phyloP scores from a whole-genome alignment of 208 protist species.

The Acanthamoeba lenticulata region DNA sequence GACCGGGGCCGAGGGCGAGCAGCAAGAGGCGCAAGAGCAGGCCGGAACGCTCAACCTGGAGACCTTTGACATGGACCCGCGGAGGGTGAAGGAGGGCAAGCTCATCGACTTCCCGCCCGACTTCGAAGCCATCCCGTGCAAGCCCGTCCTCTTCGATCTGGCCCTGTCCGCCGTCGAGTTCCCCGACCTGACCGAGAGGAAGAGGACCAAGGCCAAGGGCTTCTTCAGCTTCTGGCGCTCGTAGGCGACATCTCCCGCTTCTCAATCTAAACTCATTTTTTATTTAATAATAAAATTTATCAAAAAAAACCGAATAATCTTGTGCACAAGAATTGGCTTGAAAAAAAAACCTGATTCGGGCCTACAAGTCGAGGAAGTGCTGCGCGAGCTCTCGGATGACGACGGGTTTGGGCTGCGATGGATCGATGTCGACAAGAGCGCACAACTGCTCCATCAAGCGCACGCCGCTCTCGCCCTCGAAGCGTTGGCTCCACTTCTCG shows the following conservation, averaged over 20 bases:
- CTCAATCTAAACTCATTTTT: no score
- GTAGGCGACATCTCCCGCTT: neutral
- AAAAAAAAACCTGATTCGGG: neutral
- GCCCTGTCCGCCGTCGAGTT: slow-evolving; percentile 28
- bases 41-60: neutral
- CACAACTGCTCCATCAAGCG: slow-evolving; percentile 19
- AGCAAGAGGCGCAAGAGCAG: neutral
- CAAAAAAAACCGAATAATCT: neutral
- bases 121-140: slow-evolving; percentile 67
- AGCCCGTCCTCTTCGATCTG: slow-evolving; percentile 72
- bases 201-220: slow-evolving; percentile 58
- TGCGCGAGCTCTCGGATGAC: neutral
- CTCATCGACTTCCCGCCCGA: slow-evolving; percentile 62
- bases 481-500: slow-evolving; percentile 24
- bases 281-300: no score
- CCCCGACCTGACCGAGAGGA: slow-evolving; percentile 56
- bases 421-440: neutral
- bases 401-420: neutral
- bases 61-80: neutral
- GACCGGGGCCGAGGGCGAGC: neutral
- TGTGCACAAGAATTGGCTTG: neutral
- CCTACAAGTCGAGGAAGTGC: neutral
- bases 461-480: slow-evolving; percentile 7
- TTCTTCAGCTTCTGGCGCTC: slow-evolving; percentile 66
- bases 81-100: neutral